Evolutionary conservation across 2,329 filamentous ascomycete species (phyloP).

Genomic region (Spiromastix sp.): DNA sequence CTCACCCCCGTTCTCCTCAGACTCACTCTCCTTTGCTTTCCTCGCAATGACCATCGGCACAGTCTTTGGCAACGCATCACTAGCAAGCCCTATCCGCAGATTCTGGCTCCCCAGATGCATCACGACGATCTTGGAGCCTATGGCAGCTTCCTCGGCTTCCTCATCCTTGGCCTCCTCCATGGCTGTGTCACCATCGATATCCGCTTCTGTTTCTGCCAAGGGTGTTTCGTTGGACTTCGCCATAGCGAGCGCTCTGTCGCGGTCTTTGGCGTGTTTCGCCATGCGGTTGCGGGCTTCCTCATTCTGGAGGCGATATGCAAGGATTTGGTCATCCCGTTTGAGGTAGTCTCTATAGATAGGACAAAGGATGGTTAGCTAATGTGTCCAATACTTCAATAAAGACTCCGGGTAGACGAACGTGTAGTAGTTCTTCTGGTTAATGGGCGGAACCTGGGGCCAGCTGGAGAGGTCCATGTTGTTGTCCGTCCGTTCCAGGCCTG

Average conservation of each 20-base stretch:
- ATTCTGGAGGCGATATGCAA: constrained; percentile 76
- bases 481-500: constrained; percentile 90
- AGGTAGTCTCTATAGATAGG: constrained; percentile 66
- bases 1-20: constrained; percentile 69
- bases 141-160: constrained; percentile 49
- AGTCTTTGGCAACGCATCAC: constrained; percentile 86
- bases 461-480: constrained; percentile 94
- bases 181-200: constrained; percentile 41
- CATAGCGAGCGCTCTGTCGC: constrained; percentile 73
- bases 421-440: constrained; percentile 99
- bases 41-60: constrained; percentile 87
- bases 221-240: constrained; percentile 57
- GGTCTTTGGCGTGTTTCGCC: constrained; percentile 76
- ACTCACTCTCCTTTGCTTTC: constrained; percentile 66
- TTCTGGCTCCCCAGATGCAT: constrained; percentile 96
- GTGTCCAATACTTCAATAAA: neutral
- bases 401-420: constrained; percentile 50
- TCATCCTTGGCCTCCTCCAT: constrained; percentile 47
- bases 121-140: constrained; percentile 84
- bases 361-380: constrained; percentile 1
- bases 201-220: constrained; percentile 36
- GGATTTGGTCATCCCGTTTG: constrained; percentile 93
- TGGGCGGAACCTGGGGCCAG: constrained; percentile 86
- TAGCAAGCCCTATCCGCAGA: constrained; percentile 86
- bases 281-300: constrained; percentile 78